Evolutionary conservation across 2,329 filamentous ascomycete genomes (phyloP).

Genomic region (Colletotrichum neosansevieriae): DNA sequence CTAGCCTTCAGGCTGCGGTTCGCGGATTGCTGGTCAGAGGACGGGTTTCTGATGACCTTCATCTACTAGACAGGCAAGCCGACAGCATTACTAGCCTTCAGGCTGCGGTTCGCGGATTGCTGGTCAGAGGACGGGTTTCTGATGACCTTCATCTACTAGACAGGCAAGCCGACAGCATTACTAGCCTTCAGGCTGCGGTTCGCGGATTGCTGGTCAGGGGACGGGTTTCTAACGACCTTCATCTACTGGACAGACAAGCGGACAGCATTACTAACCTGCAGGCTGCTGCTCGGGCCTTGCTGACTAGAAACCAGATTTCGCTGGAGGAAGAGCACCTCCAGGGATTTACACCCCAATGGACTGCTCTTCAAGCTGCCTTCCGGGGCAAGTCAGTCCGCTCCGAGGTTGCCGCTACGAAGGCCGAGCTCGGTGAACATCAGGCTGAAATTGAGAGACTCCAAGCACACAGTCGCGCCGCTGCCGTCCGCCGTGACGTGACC

Average conservation of each 20-base stretch:
- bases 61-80: too few relatives aligned
- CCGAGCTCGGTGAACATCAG: constrained; percentile 60
- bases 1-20: constrained; percentile 73
- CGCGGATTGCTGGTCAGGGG: too few relatives aligned
- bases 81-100: too few relatives aligned
- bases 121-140: too few relatives aligned
- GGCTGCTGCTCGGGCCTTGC: constrained; percentile 73
- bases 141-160: too few relatives aligned
- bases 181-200: too few relatives aligned
- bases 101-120: too few relatives aligned
- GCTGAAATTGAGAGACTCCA: constrained; percentile 62
- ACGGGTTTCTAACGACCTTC: too few relatives aligned
- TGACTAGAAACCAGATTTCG: constrained; percentile 67
- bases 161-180: too few relatives aligned
- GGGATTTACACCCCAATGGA: constrained; percentile 62
- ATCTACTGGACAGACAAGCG: constrained; percentile 62
- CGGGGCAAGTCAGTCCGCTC: constrained; percentile 64
- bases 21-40: constrained; percentile 77
- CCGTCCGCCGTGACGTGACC: constrained; percentile 63
- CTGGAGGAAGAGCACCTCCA: constrained; percentile 64
- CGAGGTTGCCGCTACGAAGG: constrained; percentile 57
- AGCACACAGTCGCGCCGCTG: constrained; percentile 65
- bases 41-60: too few relatives aligned
- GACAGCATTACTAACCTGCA: constrained; percentile 69
- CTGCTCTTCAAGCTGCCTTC: constrained; percentile 59